Conservation (phyloP, 129 eudicot genomes). For the Erigeron canadensis region DNA sequence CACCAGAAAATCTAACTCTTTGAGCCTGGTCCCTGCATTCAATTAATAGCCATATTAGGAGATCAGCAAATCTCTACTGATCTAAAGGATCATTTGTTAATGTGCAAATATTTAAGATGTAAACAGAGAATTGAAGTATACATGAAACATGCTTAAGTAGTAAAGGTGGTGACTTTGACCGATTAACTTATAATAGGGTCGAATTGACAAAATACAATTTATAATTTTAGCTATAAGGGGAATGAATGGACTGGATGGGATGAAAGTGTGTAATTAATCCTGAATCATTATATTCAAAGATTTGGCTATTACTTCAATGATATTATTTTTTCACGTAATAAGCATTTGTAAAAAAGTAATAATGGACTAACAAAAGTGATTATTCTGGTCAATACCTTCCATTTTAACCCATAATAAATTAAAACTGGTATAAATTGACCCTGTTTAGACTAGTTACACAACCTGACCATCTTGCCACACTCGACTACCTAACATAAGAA, state of each 20-base stretch:
- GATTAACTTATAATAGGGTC: neutral
- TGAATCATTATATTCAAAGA: neutral
- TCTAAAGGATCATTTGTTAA: neutral
- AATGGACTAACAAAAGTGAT: neutral
- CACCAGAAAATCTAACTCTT: conserved; percentile 61
- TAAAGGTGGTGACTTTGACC: neutral
- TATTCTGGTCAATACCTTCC: neutral
- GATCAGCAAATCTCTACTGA: neutral
- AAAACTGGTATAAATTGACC: neutral
- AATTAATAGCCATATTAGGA: neutral
- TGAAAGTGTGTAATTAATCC: neutral
- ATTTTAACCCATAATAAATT: neutral
- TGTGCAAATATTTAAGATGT: neutral
- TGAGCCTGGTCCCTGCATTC: conserved; percentile 70
- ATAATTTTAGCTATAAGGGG: neutral
- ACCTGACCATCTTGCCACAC: neutral
- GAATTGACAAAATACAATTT: neutral
- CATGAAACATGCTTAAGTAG: neutral
- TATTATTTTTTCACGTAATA: neutral
- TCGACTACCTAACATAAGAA: neutral
- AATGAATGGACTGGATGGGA: neutral
- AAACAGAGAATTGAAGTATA: neutral
- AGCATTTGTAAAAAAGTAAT: neutral
- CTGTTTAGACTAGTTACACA: neutral
- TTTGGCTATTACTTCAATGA: neutral